Evolutionary conservation across 2,329 filamentous ascomycete genomes (phyloP), one percentile per base, ranked within the genome.

Genomic region (Karstenula rhodostoma): DNA sequence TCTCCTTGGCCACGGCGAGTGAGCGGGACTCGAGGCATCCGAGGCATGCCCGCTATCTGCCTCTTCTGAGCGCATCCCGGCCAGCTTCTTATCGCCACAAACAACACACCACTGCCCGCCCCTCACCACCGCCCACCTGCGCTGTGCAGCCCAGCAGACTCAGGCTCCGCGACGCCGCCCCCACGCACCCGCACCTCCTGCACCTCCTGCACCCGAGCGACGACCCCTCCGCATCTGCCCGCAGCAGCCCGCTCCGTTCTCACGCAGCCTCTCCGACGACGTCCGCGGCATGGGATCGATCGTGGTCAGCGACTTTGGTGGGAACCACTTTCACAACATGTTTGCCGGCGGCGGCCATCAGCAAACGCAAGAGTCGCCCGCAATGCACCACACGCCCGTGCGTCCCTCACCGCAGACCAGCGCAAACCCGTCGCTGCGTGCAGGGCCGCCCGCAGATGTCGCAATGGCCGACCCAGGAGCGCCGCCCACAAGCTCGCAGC

Each of bases 321-420:
- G 91, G 78, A 89, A 92, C 80, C 86, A 88, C 80, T 89, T 90
- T 80, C 87, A 88, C 82, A 87, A 84, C 81, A 90, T 92, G 82
- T 81, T 85, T 72, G 82, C 82, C 78, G 78, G 78, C 70, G 71
- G 78, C 69, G 71, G 78, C 68, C 81, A 82, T 71, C 77, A 78
- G 58, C 72, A 73, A 65, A 59, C 74, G 53, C 76, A 78, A 59
- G 75, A 78, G 48, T 75, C 76, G 50, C 67, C 74, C 57, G 70
- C 74, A 51, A 65, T 69, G n/a, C 75, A 77, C 55, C 74, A 75
- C 56, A 66, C 72, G 46, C 66, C 76, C 29, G 69, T 72, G 37
- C 74, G 76, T 32, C 70, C 74, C 29, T 77, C 74, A 40, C 66
- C 74, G 15, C 67, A 74, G 53, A 66, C 65, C 35, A 66, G 53